These are phyloP conservation scores for Emmonsia crescens DNA, from an alignment of 2,329 filamentous ascomycete genomes.

Conservation along the genomic window DNA sequence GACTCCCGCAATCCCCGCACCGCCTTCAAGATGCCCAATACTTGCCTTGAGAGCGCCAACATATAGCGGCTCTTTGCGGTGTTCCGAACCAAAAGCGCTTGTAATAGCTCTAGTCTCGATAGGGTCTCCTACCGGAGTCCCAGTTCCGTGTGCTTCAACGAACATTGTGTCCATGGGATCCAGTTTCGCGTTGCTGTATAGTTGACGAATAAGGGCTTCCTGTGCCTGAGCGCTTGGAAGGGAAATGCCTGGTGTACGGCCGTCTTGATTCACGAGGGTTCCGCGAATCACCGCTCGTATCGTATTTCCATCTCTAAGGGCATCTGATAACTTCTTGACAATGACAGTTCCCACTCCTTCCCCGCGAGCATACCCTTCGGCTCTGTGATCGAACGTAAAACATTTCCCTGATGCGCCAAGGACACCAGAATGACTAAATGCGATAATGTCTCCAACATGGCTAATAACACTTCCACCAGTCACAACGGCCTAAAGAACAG, in stretches of 20 bases:
- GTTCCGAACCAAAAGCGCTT: conserved; percentile 5
- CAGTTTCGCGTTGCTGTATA: conserved; percentile 16
- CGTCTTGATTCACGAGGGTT: conserved; percentile 32
- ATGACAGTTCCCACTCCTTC: conserved; percentile 32
- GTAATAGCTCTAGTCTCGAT: conserved; percentile 12
- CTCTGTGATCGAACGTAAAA: conserved; percentile 24
- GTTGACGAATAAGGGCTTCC: conserved; percentile 15
- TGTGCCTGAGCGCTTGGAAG: conserved; percentile 26
- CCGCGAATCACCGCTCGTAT: conserved; percentile 32
- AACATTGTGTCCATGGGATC: conserved; percentile 8
- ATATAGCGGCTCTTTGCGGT: conserved; percentile 6
- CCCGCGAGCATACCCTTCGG: conserved; percentile 34
- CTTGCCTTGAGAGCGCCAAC: conserved; percentile 9
- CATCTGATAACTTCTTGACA: conserved; percentile 31
- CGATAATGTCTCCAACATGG: conserved; percentile 5
- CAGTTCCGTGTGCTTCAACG: conserved; percentile 27
- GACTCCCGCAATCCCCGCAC: conserved; percentile 13
- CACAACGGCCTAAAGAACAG: conserved; percentile 5
- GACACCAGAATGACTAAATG: conserved; percentile 9
- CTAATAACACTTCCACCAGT: conserved; percentile 8
- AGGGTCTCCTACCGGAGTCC: conserved; percentile 25
- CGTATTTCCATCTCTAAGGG: conserved; percentile 26
- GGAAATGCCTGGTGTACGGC: conserved; percentile 31
- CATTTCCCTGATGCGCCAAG: conserved; percentile 16
- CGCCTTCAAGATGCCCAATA: conserved; percentile 15